A percentile compares a stretch with the other conserved stretches of the same genome.
phyloP scores from a whole-genome alignment of 306 rosid genomes.

The Vigna unguiculata region DNA sequence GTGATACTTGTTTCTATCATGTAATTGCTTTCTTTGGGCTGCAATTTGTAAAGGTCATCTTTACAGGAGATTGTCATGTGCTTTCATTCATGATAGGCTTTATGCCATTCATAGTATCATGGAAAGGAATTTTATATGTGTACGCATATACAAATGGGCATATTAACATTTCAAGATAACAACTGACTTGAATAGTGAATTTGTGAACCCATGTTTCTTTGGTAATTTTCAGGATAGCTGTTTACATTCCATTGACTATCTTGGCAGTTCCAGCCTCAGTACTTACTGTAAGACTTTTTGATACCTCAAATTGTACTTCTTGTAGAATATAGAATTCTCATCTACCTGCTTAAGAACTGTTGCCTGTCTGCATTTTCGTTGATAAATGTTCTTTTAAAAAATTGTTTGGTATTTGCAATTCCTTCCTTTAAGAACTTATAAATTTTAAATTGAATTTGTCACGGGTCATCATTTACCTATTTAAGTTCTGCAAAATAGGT shows the following conservation, averaged over 20 bases:
- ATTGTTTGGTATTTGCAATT: conserved; percentile 20
- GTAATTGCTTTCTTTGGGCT: background rate
- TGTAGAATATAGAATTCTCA: background rate
- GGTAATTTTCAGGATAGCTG: conserved; percentile 69
- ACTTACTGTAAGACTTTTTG: conserved; percentile 70
- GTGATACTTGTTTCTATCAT: background rate
- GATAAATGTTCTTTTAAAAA: conserved; percentile 10
- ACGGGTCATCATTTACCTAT: background rate
- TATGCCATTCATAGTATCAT: conserved; percentile 11
- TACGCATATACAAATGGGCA: background rate
- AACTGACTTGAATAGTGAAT: conserved; percentile 17
- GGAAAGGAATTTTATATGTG: background rate
- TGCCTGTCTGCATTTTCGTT: conserved; percentile 18
- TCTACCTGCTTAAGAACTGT: background rate
- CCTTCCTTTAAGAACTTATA: background rate
- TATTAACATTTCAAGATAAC: background rate
- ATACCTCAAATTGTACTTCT: background rate
- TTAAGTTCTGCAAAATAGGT: conserved; percentile 7
- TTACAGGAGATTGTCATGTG: conserved; percentile 13
- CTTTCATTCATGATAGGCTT: conserved; percentile 28
- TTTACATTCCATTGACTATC: conserved; percentile 87
- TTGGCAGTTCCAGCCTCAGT: conserved; percentile 94
- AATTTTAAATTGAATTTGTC: conserved; percentile 14
- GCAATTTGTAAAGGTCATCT: background rate
- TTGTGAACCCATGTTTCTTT: conserved; percentile 24